Conservation (phyloP, 768 basidiomycete genomes). For the Rubroboletus satanas region DNA sequence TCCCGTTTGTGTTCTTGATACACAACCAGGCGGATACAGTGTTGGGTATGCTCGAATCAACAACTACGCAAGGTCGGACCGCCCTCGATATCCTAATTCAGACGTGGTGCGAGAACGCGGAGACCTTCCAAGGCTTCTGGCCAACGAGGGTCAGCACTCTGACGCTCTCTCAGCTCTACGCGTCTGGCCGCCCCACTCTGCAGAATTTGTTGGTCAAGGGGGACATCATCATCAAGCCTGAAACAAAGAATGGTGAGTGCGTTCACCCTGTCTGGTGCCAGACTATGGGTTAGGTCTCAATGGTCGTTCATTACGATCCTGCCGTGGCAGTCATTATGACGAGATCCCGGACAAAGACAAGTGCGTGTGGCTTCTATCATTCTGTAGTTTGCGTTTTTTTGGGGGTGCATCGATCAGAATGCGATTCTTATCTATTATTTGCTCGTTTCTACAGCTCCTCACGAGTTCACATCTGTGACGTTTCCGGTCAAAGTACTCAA, state of each 20-base stretch:
- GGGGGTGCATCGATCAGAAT: neutral
- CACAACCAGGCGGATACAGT: constrained; percentile 82
- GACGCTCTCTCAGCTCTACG: constrained; percentile 73
- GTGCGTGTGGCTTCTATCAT: constrained; percentile 44
- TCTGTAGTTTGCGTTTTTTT: constrained; percentile 2
- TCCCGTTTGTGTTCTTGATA: constrained; percentile 93
- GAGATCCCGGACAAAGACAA: constrained; percentile 80
- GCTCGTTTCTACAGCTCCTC: constrained; percentile 55
- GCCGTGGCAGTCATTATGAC: constrained; percentile 85
- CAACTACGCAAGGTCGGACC: constrained; percentile 52
- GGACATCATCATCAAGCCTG: constrained; percentile 80
- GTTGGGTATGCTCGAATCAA: constrained; percentile 70
- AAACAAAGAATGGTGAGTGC: constrained; percentile 74
- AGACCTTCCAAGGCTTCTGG: constrained; percentile 96
- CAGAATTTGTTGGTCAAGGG: constrained; percentile 79
- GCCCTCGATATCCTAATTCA: constrained; percentile 86
- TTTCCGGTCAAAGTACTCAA: constrained; percentile 95
- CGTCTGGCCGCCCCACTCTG: constrained; percentile 60
- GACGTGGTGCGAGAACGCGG: constrained; percentile 93
- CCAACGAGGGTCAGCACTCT: constrained; percentile 80
- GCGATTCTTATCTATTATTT: constrained; percentile 20
- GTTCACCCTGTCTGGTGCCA: constrained; percentile 6
- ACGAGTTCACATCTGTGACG: constrained; percentile 77
- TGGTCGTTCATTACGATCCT: constrained; percentile 19
- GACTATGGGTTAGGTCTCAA: constrained; percentile 13